Evolutionary conservation across 2,329 filamentous ascomycete genomes (phyloP), one percentile per base, ranked within the genome.

Genomic region (Xylariaceae sp.): DNA sequence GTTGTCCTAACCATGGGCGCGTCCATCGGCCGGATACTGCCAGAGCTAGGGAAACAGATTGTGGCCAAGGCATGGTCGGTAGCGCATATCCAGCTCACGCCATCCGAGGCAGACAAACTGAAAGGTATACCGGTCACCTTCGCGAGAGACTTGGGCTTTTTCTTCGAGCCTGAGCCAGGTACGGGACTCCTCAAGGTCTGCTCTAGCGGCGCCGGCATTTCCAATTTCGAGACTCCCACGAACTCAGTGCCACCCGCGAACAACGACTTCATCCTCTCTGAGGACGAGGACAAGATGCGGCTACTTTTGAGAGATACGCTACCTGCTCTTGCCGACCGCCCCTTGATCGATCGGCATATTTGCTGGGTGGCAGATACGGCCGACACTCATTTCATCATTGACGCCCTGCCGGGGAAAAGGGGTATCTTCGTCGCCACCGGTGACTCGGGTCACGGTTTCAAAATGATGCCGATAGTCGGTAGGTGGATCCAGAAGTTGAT

Each of bases 341-440:
- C 80, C 0, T 67, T 85, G n/a, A 74, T 84, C 2, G 68, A 75
- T 30, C 74, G 75, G 58, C 73, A 71, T 1, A 63, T 85, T n/a
- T 85, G 82, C 59, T 85, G 82, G 82, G 81, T 81, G 52, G 79
- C 80, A 0, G 82, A 86, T 57, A 81, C 80, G 0, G 70, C 65
- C 7, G 78, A 83, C 57, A 82, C 79, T 0, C 78, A 85, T 42
- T 85, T 75, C 54, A 73, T 82, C 43, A 72, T 85, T 39, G 81
- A 85, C 59, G 79, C 74, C 46, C 75, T 84, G 1, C 81, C 81
- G 0, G 62, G 67, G 1, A 77, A 71, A 1, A 65, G 67, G 2
- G 74, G 71, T 1, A 68, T 83, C 2, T 62, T 84, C 2, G 59
- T 82, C 0, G 54, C 77, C 1, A 75, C 77, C 0, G 81, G 81